Base-by-base conservation (phyloP, 768 basidiomycete species). In the Lentinula sp. region DNA sequence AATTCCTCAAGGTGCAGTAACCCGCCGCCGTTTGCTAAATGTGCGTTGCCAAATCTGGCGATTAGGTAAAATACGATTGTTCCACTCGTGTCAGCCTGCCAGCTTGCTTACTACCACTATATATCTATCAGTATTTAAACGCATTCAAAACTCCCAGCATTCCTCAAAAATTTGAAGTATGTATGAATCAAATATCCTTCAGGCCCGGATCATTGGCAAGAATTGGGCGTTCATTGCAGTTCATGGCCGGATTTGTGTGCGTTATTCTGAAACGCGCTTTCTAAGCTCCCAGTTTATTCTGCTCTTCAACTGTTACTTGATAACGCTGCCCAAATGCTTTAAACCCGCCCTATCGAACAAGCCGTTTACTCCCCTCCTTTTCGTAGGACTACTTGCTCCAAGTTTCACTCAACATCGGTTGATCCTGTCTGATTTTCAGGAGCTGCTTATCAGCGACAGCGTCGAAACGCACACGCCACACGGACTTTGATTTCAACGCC, bases 201-300 rank as follows among this genome's bases (percentile, higher is more conserved):
- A 28, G 8, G 9, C 56, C 56, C 56, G 56, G 56, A 57, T 57
- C 56, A 57, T 42, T 57, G 35, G 2, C 42, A 57, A 42, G 11
- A 39, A 40, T 18, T 39, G 18, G 13, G 13, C 40, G 56, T 46
- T 34, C 35, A 35, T 40, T 40, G 39, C 18, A 34, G 35, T 34
- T 6, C 37, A 8, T 13, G 9, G 9, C 13, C 37, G 9, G 37
- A 13, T 39, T 39, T 13, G 13, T 39, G 37, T 48, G 21, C 15
- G 56, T 46, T 57, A 45, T 37, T 28, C 35, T 57, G 56, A 57
- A 45, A 57, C 56, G 28, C 21, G 13, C 15, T 45, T 57, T 46
- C 11, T 57, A 16, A 34, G n/a, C 28, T 32, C n/a, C n/a, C 34
- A 42, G 2, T 28, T 39, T 4, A 8, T 8, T 39, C 13, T 39